A percentile compares a stretch with the other conserved stretches of the same genome.
phyloP scores from a whole-genome alignment of 148 eudicot genomes.

The Cornus suecica region DNA sequence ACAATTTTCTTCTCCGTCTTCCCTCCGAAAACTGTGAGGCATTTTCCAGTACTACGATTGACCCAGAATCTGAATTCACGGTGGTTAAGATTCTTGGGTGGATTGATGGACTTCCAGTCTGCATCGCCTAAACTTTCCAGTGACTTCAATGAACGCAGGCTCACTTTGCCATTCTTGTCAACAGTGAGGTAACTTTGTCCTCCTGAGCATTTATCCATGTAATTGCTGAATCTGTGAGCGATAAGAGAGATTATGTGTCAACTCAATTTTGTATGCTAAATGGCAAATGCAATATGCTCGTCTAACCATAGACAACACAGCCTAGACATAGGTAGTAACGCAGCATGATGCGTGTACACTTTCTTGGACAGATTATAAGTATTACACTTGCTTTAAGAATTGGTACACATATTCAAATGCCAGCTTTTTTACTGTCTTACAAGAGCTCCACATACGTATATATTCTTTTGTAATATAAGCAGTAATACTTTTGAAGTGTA shows the following conservation, averaged over 20 bases:
- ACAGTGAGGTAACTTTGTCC: constrained; percentile 39
- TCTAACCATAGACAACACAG: background rate
- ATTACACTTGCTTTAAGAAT: too few relatives aligned
- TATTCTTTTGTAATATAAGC: too few relatives aligned
- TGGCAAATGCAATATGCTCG: background rate
- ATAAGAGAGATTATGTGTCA: background rate
- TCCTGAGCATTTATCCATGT: constrained; percentile 46
- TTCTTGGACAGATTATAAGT: too few relatives aligned
- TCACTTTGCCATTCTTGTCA: constrained; percentile 34
- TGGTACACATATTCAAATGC: too few relatives aligned
- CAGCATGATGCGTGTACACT: too few relatives aligned
- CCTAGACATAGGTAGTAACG: background rate
- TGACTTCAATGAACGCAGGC: constrained; percentile 26
- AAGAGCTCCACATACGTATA: too few relatives aligned
- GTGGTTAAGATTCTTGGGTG: constrained; percentile 32
- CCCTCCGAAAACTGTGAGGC: constrained; percentile 35
- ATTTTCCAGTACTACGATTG: constrained; percentile 33
- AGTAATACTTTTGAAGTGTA: too few relatives aligned
- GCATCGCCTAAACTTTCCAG: constrained; percentile 31
- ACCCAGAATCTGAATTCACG: constrained; percentile 32
- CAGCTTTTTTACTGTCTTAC: too few relatives aligned
- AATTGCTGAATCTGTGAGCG: constrained; percentile 38
- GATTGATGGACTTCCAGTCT: constrained; percentile 47
- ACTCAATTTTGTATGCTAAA: background rate
- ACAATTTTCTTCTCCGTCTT: constrained; percentile 26